Evolutionary conservation across 1,139 yeast genomes (phyloP), one percentile per base, ranked within the genome.

Genomic region (Yamadazyma pseudoaaseri): DNA sequence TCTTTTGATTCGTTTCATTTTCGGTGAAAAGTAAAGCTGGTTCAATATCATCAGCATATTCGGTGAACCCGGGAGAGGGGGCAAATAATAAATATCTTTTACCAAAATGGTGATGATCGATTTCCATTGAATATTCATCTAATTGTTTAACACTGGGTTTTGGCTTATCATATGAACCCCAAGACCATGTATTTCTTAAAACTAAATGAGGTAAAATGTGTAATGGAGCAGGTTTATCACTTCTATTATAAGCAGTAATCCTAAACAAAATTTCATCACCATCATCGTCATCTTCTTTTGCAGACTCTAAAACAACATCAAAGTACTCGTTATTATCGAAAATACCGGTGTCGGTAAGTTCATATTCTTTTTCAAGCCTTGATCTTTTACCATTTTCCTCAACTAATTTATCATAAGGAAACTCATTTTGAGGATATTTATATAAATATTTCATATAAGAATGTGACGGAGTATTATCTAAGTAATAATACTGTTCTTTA

Each of bases 381-480:
- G 79, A 56, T 49, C 95, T 62, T 49, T 76, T 70, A 14, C 72
- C 81, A 50, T 85, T 86, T 49, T 79, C 86, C 33, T 74, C 76
- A 18, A 85, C 76, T 57, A 90, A 66, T 50, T 87, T 71, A 51
- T 86, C 69, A 58, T 90, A 90, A 0, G 97, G 97, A 57, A 78
- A 90, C 60, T 79, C 78, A 30, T 70, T 66, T 47, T 87, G 96
- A 14, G 97, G 96, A 55, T 90, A 90, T 66, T 90, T 90, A 74
- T 90, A 90, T 42, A 87, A 70, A 49, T 84, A 87, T 65, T 90
- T 89, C 87, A 87, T 86, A 65, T 89, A 90, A 24, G 95, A 81
- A 60, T 90, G 97, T 8, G 96, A 76, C 5, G 97, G 97, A 3
- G 95, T 84, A 58, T 87, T 89, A 61, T 90, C 97, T 43, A 90